phyloP scores from a whole-genome alignment of 768 basidiomycete genomes.

The Mycena amicta region DNA sequence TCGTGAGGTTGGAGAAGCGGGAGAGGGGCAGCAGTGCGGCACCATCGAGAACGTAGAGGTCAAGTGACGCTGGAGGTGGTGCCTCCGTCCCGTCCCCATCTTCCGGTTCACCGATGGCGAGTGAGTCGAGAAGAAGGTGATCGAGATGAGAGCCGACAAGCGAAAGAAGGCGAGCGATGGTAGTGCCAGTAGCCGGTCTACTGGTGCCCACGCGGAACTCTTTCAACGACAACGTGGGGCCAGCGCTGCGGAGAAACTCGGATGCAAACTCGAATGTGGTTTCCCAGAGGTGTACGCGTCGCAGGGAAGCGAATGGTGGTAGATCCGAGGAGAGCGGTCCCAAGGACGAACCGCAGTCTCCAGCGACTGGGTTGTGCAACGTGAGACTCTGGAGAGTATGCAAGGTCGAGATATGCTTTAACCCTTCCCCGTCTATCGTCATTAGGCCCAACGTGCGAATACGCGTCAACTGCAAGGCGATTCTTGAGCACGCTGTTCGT shows the following conservation, averaged over 20 bases:
- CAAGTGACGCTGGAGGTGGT: background rate
- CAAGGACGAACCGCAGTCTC: background rate
- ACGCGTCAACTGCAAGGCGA: background rate
- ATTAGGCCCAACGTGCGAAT: background rate
- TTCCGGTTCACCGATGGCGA: background rate
- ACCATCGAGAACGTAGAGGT: background rate
- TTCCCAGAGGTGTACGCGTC: background rate
- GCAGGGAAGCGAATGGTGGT: background rate
- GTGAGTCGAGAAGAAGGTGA: background rate
- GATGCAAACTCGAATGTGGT: background rate
- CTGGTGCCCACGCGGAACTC: background rate
- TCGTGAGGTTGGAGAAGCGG: background rate
- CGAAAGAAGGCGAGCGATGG: background rate
- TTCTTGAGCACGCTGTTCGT: background rate
- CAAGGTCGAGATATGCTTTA: background rate
- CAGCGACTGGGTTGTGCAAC: background rate
- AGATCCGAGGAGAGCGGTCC: background rate
- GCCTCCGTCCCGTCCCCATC: background rate
- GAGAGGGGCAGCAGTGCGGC: background rate
- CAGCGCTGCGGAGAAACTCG: background rate
- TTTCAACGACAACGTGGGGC: background rate
- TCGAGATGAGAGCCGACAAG: background rate
- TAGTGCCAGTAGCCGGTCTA: background rate
- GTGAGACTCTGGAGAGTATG: background rate
- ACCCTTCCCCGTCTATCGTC: background rate